Evolutionary conservation across 2,329 filamentous ascomycete genomes (phyloP).

Genomic region (Conoideocrella luteorostrata): DNA sequence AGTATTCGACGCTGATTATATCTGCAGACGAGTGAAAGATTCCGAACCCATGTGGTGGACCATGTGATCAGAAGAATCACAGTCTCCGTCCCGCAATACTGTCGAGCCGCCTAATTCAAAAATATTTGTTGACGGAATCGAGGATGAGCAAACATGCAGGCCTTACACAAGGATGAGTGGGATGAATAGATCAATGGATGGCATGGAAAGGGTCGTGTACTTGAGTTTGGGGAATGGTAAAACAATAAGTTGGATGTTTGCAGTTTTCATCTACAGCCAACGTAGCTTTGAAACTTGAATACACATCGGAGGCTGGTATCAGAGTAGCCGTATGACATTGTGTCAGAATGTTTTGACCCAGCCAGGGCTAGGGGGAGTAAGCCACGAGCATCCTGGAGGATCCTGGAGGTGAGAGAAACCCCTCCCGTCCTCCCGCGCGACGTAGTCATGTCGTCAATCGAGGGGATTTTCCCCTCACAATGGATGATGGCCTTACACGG

Average conservation of each 20-base stretch:
- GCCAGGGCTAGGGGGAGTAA: constrained; percentile 11
- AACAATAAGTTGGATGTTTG: not conserved
- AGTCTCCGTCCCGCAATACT: not conserved
- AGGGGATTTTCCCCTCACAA: too few relatives aligned
- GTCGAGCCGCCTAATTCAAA: not conserved
- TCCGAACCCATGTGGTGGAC: not conserved
- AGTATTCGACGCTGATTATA: not conserved
- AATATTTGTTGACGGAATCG: not conserved
- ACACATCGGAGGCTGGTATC: not conserved
- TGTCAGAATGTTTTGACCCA: not conserved
- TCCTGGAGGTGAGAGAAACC: not conserved
- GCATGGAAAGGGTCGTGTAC: not conserved
- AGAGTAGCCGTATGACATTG: not conserved
- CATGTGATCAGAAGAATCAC: not conserved
- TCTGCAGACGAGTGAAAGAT: not conserved
- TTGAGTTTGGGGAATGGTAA: not conserved
- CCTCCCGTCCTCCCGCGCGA: too few relatives aligned
- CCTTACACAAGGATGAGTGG: not conserved
- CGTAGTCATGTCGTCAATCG: too few relatives aligned
- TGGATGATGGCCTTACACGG: too few relatives aligned
- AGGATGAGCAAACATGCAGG: not conserved
- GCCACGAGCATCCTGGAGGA: too few relatives aligned
- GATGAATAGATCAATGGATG: too few relatives aligned
- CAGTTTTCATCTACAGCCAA: not conserved
- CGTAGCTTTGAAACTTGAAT: not conserved